Percentiles rank a stretch among this genome's conserved stretches.
Evolutionary conservation across 768 basidiomycete genomes (phyloP).

Genomic region (Lactarius vividus): DNA sequence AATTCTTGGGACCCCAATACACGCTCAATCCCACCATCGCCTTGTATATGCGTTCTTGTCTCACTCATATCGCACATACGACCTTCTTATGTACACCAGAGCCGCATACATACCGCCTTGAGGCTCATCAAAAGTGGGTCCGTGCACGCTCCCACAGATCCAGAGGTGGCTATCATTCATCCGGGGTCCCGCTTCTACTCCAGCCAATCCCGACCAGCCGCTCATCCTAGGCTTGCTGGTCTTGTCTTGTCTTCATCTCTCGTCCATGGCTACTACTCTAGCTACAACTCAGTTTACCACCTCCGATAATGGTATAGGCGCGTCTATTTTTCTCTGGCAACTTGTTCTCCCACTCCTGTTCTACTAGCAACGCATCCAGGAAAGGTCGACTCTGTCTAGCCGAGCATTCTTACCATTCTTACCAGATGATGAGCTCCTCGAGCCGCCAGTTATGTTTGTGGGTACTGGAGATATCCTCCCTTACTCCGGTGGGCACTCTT

Average conservation of each 20-base stretch:
- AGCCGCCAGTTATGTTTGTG: neutral
- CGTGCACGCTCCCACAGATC: constrained; percentile 9
- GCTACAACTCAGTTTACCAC: neutral
- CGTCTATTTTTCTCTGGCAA: neutral
- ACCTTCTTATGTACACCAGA: neutral
- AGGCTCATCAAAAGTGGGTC: constrained; percentile 14
- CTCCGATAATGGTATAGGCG: neutral
- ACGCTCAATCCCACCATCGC: neutral
- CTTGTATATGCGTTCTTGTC: neutral
- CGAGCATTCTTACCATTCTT: neutral
- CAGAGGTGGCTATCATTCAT: constrained; percentile 3
- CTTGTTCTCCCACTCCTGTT: neutral
- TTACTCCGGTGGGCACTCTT: neutral
- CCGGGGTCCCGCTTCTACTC: constrained; percentile 13
- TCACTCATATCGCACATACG: neutral
- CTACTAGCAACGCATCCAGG: neutral
- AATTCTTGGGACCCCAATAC: constrained; percentile 10
- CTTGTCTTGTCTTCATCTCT: neutral
- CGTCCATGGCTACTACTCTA: too few species aligned
- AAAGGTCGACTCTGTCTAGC: neutral
- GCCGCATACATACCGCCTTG: neutral
- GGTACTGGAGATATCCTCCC: neutral
- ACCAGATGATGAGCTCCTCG: neutral
- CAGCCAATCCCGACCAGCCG: constrained; percentile 10
- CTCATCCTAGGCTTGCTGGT: neutral